A percentile compares a stretch with the other conserved stretches of the same genome.
Conservation (phyloP, 306 rosid species). For the Trifolium fragiferum region DNA sequence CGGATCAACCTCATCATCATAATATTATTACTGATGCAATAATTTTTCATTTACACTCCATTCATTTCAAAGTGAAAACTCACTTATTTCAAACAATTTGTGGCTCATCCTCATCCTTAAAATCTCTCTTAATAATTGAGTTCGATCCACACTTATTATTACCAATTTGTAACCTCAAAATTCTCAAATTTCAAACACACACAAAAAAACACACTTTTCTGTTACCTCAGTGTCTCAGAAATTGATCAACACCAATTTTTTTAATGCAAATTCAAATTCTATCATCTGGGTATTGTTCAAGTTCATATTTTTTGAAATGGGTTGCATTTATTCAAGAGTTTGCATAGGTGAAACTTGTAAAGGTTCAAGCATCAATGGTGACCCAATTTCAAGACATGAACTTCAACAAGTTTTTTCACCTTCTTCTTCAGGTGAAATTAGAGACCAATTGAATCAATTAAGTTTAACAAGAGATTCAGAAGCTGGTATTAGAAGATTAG, state of each 20-base stretch:
- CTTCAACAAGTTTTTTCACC: conserved; percentile 50
- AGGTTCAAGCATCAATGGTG: conserved; percentile 53
- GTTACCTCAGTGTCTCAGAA: not conserved
- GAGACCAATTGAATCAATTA: conserved; percentile 60
- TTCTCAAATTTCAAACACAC: not conserved
- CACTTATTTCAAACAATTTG: conserved; percentile 31
- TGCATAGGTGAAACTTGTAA: conserved; percentile 74
- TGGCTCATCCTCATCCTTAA: conserved; percentile 28
- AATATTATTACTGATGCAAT: not conserved
- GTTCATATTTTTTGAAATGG: conserved; percentile 57
- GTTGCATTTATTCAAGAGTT: conserved; percentile 86
- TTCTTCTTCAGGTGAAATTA: conserved; percentile 53
- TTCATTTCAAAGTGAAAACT: conserved; percentile 2
- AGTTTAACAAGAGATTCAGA: conserved; percentile 69
- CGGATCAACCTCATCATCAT: not conserved
- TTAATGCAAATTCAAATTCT: conserved; percentile 50
- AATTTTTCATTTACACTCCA: conserved; percentile 3
- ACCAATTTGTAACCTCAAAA: not conserved
- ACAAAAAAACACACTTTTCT: not conserved
- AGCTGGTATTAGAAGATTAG: conserved; percentile 73
- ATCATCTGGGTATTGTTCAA: conserved; percentile 36
- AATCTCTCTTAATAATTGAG: conserved; percentile 40
- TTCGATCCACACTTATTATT: not conserved
- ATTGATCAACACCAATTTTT: not conserved
- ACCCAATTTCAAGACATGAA: conserved; percentile 48